Percentiles rank a stretch among this genome's conserved stretches.
Evolutionary conservation across 2,329 filamentous ascomycete genomes (phyloP).

Genomic region (Davidsoniella virescens): DNA sequence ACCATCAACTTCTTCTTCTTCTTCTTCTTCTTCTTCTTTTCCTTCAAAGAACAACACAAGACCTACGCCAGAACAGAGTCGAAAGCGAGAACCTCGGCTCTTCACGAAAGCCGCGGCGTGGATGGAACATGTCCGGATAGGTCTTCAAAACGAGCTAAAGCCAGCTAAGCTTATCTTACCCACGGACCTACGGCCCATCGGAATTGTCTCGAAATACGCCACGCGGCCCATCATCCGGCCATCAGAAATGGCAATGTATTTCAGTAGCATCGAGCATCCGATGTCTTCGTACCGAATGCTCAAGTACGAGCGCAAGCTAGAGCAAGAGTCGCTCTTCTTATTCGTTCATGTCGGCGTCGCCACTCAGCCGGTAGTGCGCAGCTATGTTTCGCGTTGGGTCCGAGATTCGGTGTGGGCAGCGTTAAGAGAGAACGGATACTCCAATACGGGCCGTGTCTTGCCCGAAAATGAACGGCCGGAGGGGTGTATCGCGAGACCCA

Average conservation of each 20-base stretch:
- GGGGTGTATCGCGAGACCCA: neutral
- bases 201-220: conserved; percentile 7
- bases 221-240: conserved; percentile 4
- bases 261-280: conserved; percentile 8
- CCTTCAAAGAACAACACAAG: too few relatives aligned
- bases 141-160: neutral
- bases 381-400: conserved; percentile 12
- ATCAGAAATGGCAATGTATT: conserved; percentile 11
- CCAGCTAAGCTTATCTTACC: conserved; percentile 1
- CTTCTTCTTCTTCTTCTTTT: too few relatives aligned
- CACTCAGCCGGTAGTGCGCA: conserved; percentile 11
- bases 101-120: conserved; percentile 7
- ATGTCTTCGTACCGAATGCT: conserved; percentile 11
- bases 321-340: conserved; percentile 11
- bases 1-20: too few relatives aligned
- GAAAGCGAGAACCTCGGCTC: neutral
- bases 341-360: conserved; percentile 10
- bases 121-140: neutral
- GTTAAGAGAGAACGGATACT: conserved; percentile 10
- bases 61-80: too few relatives aligned
- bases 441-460: conserved; percentile 8
- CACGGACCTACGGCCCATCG: neutral
- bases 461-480: neutral
- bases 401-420: conserved; percentile 10
- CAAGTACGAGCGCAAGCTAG: conserved; percentile 11